phyloP scores from a whole-genome alignment of 495 filamentous ascomycete genomes.

The Aspergillus funiculosus region DNA sequence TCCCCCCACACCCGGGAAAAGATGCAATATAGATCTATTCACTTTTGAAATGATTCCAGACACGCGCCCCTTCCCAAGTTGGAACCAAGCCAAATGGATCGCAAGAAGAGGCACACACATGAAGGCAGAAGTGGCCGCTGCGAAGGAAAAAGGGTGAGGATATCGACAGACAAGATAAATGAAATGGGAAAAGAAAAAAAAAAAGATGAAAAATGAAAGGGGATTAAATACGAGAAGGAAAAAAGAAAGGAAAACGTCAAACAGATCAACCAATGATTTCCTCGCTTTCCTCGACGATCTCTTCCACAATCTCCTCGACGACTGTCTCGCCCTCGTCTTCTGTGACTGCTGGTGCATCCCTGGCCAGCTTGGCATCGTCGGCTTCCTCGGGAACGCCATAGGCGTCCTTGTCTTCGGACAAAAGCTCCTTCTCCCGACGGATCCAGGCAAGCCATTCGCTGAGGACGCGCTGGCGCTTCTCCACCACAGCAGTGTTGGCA shows the following conservation, averaged over 20 bases:
- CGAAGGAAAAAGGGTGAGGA: constrained; percentile 16
- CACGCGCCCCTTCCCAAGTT: constrained; percentile 8
- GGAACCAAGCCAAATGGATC: constrained; percentile 20
- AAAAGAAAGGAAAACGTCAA: constrained; percentile 25
- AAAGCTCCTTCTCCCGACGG: constrained; percentile 63
- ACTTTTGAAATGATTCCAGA: constrained; percentile 21
- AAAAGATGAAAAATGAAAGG: constrained; percentile 27
- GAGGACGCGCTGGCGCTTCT: constrained; percentile 73
- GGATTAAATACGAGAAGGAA: constrained; percentile 38
- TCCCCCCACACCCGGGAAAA: constrained; percentile 12
- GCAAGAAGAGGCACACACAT: constrained; percentile 19
- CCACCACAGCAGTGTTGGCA: constrained; percentile 88
- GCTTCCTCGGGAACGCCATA: constrained; percentile 59
- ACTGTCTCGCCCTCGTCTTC: constrained; percentile 61
- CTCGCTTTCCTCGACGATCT: constrained; percentile 90
- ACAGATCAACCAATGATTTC: constrained; percentile 61
- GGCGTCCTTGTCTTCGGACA: constrained; percentile 65
- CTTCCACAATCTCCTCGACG: constrained; percentile 86
- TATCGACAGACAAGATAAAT: constrained; percentile 20
- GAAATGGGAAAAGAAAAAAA: constrained; percentile 25
- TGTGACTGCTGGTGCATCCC: constrained; percentile 39
- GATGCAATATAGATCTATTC: constrained; percentile 30
- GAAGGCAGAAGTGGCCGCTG: constrained; percentile 6
- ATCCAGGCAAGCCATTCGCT: constrained; percentile 90
- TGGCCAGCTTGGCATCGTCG: constrained; percentile 50